Conservation (phyloP, 306 rosid species). For the Vachellia pachyceras region DNA sequence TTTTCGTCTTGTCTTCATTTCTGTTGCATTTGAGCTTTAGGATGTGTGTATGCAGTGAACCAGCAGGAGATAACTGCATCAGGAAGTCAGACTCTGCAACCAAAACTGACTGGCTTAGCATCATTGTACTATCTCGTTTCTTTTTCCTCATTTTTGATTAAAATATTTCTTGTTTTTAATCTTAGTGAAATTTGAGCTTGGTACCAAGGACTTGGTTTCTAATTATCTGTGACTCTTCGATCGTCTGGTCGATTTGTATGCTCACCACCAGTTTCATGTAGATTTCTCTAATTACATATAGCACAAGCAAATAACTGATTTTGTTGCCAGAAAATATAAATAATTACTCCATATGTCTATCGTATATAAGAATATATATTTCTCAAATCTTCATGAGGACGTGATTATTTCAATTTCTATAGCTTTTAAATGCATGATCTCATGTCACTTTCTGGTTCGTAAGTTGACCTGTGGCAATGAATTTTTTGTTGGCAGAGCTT, state of each 20-base stretch:
- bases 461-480: conserved; percentile 34
- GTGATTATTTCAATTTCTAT: not conserved
- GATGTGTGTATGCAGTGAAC: conserved; percentile 68
- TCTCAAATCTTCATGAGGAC: not conserved
- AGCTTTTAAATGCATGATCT: conserved; percentile 27
- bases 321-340: not conserved
- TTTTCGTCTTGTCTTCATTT: conserved; percentile 27
- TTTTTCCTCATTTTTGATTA: too few species aligned
- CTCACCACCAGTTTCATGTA: not conserved
- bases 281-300: not conserved
- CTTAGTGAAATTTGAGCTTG: conserved; percentile 21
- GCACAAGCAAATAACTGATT: not conserved
- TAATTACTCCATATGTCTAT: not conserved
- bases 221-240: not conserved
- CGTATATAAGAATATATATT: not conserved
- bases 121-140: conserved; percentile 62
- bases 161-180: conserved; percentile 13
- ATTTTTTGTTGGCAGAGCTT: conserved; percentile 75
- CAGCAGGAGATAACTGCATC: conserved; percentile 72
- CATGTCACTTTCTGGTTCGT: conserved; percentile 27
- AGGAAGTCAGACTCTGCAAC: conserved; percentile 51
- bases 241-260: conserved; percentile 1
- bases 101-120: conserved; percentile 87
- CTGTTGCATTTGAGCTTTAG: conserved; percentile 28
- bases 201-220: not conserved